Evolutionary conservation across 2,329 filamentous ascomycete genomes (phyloP), one percentile per base, ranked within the genome.

Genomic region (Incumbomyces delicatus): DNA sequence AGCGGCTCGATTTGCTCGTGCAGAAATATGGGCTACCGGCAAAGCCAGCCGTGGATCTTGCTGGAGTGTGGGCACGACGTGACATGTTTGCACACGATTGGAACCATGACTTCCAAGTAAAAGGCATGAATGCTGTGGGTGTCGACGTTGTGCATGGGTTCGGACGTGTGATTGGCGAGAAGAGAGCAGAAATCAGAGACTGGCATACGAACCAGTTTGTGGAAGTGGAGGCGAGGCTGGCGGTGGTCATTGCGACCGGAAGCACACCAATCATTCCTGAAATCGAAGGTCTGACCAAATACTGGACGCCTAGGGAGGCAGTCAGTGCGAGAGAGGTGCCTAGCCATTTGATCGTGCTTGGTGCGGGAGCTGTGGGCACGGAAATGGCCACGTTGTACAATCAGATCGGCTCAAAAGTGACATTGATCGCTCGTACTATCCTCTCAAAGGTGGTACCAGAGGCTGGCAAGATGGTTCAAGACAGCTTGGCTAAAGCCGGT

Each of bases 251-350:
- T 12, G 38, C 43, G 16, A 47, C 48, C 1, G 48, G 48, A 12
- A 47, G 43, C 13, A 33, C 41, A 13, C 48, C 48, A 20, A 29
- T 39, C 6, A 47, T 50, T 12, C 48, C 48, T 2, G 44, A 41
- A 12, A 47, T 46, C 32, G 30, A 36, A 11, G 43, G 34, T 1
- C 43, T 50, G 12, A 7, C 32, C 7, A 34, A 32, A 11, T 47
- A 42, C 30, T 50, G 48, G 48, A 50, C 48, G 18, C 44, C 48
- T 6, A 43, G 48, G 29, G 48, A 50, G 11, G 48, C 48, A 14
- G 40, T 38, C 10, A 41, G 35, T 2, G 44, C 35, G 13, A 43
- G 37, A n/a, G 29, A 20, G 8, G 48, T 48, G 2, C 48, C 48
- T 29, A 44, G 40, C 22, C 44, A 47, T 47, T 34, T 50, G 18